Base-by-base conservation (phyloP, 805 yeast species). In the Candida krabiensis region DNA sequence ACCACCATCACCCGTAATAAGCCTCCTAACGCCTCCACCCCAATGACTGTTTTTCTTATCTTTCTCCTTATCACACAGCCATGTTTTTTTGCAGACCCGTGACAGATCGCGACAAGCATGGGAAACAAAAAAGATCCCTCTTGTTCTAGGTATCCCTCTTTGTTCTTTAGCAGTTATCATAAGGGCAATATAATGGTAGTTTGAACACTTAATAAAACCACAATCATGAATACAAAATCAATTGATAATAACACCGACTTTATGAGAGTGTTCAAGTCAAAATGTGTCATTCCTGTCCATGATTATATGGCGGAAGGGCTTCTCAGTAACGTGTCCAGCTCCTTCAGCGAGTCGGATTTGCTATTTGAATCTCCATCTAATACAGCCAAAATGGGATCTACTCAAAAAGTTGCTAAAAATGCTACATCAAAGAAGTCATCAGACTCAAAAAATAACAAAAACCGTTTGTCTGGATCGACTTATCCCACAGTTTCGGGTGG, bases 331-430 rank as follows among this genome's bases (percentile, higher is more conserved):
- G 37, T 34, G 6, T 35, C 42, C 5, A 44, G 51, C 36, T 44
- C 49, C 5, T 42, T 41, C 27, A 47, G 39, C 30, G 55, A 46
- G 26, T 40, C 52, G 3, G 50, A 47, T 14, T 19, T 41, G 33
- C 9, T 41, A 9, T 47, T 43, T 14, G 51, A 48, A 22, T 48
- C 52, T 21, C 55, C 50, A 15, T 22, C 43, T 3, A 47, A 39
- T 9, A 43, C 34, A 9, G 45, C 43, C 24, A 38, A 37, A 27
- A 9, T 38, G 36, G 30, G 46, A 19, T 32, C 41, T 16, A 34
- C 9, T 25, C 8, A 39, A 29, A 33, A 28, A 19, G 33, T 26
- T 16, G 22, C 23, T 18, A 33, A 28, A 19, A 33, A 29, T 16
- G 22, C 23, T 18, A n/a, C 19, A 17, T 16, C 18, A 3, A 31